Base-by-base conservation (phyloP, 352 stramenopile genomes). In the Phytophthora uliginosa region DNA sequence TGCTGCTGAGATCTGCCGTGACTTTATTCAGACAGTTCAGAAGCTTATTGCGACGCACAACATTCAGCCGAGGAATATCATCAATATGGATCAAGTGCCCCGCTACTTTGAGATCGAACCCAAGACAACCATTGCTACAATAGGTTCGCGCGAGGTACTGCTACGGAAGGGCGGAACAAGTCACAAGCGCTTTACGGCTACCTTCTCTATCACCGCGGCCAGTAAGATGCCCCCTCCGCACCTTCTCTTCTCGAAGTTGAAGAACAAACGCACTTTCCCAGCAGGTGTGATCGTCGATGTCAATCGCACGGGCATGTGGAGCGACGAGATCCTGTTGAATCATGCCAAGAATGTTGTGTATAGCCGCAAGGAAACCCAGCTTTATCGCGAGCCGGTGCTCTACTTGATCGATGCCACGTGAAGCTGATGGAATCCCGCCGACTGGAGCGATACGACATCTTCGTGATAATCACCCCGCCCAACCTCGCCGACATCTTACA, bases 231-330 rank as follows among this genome's bases (percentile, higher is more conserved):
- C 66, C 13, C 42, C 17, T 13, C 65, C 65, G 0, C 65, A 63
- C 31, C n/a, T 63, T 2, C 28, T 66, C 7, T 72, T 72, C 12
- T 72, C 50, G 2, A 55, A 66, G 26, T 17, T 66, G 17, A 72
- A 62, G 24, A 62, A 66, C 36, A 66, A 66, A 17, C 51, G 57
- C 4, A 28, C 13, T 5, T 54, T 33, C 24, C 63, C 56, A 20
- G 2, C 34, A 2, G 56, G 36, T 10, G 36, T 71, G 9, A 34
- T 71, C 9, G 36, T 66, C 18, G 64, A 64, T 3, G 24, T 71
- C 7, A 71, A 64, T 45, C 10, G 7, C 33, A 71, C 55, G 3
- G 63, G 63, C 3, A 71, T 71, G 64, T 66, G 48, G 56, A 66
- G 5, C 33, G 56, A 45, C 10, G 20, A 57, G 3, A 51, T 63